Conservation (phyloP, 2,329 filamentous ascomycete genomes). For the Ceratocystis papillata region DNA sequence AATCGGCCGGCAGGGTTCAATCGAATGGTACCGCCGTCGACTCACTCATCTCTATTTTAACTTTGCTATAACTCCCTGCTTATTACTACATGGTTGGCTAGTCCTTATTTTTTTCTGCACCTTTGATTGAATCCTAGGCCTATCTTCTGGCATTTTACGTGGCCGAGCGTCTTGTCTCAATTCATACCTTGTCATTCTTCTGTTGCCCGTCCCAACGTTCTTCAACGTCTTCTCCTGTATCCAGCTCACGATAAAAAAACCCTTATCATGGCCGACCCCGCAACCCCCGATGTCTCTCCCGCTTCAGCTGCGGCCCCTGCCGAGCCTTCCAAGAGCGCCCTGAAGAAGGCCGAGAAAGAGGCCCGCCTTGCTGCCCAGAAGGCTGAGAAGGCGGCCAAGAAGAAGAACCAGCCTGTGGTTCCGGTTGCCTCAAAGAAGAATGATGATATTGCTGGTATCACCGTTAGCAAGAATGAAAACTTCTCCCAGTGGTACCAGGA, state of each 20-base stretch:
- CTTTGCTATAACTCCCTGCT: conserved; percentile 12
- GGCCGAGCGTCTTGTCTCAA: not conserved
- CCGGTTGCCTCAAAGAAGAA: conserved; percentile 51
- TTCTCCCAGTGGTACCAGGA: conserved; percentile 97
- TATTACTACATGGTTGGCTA: conserved; percentile 11
- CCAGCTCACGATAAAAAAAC: conserved; percentile 8
- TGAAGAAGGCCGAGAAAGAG: conserved; percentile 57
- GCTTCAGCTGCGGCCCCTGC: conserved; percentile 30
- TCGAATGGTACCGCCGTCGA: not conserved
- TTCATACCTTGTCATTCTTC: not conserved
- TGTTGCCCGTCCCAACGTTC: conserved; percentile 6
- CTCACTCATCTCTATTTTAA: conserved; percentile 5
- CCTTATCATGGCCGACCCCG: conserved; percentile 26
- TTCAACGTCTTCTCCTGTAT: not conserved
- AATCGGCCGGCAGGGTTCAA: conserved; percentile 1
- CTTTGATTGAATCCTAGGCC: conserved; percentile 16
- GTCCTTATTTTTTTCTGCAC: not conserved
- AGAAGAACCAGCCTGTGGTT: conserved; percentile 42
- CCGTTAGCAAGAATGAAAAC: conserved; percentile 71
- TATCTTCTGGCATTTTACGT: conserved; percentile 8
- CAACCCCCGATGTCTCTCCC: conserved; percentile 19
- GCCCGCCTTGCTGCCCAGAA: conserved; percentile 51
- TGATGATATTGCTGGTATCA: conserved; percentile 74
- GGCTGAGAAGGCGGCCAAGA: conserved; percentile 50
- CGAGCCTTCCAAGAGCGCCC: conserved; percentile 48